phyloP scores from a whole-genome alignment of 1,139 yeast genomes.

The Yamadazyma triangularis region DNA sequence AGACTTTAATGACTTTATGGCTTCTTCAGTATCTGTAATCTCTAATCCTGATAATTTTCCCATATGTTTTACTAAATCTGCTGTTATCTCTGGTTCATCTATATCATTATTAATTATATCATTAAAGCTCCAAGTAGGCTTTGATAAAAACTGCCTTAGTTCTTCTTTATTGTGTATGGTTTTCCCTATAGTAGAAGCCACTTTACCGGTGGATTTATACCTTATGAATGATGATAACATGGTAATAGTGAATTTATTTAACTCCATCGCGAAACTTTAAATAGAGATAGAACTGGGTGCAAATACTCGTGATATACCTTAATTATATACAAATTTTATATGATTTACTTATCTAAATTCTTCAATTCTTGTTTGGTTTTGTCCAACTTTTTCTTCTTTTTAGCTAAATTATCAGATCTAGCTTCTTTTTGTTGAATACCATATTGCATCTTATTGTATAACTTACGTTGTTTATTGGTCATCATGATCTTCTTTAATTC shows the following conservation, averaged over 20 bases:
- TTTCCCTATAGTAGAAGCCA: background rate
- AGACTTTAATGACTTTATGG: constrained; percentile 29
- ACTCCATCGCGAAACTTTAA: background rate
- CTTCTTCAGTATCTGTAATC: constrained; percentile 17
- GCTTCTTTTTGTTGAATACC: constrained; percentile 83
- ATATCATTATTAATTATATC: constrained; percentile 15
- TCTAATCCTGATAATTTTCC: constrained; percentile 45
- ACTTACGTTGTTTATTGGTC: constrained; percentile 93
- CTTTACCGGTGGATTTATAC: background rate
- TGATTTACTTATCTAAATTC: constrained; percentile 22
- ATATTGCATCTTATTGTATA: constrained; percentile 93
- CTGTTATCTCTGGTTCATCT: constrained; percentile 4
- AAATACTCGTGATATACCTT: too few relatives aligned
- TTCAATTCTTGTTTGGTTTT: constrained; percentile 59
- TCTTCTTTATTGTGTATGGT: constrained; percentile 1
- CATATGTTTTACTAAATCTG: constrained; percentile 23
- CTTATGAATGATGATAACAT: too few relatives aligned
- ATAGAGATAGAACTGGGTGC: too few relatives aligned
- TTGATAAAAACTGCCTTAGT: constrained; percentile 10
- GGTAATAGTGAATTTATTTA: background rate
- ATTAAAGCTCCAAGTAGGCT: constrained; percentile 27
- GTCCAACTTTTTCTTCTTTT: constrained; percentile 74
- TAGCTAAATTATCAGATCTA: constrained; percentile 66
- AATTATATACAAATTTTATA: too few relatives aligned
- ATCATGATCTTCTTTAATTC: constrained; percentile 93